phyloP scores from a whole-genome alignment of 257 asterid species.

The Solanum lycopersicoides region DNA sequence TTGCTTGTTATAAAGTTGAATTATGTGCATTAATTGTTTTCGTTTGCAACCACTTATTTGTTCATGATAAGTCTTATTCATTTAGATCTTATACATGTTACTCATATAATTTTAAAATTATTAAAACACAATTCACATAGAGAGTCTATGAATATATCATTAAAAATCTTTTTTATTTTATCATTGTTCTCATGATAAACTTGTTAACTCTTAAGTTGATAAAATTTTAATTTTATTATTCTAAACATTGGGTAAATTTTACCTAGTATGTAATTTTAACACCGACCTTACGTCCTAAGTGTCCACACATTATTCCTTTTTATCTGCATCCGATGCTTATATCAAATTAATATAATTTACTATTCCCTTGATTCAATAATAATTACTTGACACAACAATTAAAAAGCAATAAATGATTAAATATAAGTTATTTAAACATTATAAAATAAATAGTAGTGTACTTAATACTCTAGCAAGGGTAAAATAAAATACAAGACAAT shows the following conservation, averaged over 20 bases:
- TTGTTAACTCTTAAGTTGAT: background rate
- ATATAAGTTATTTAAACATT: no score
- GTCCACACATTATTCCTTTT: background rate
- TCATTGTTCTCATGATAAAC: background rate
- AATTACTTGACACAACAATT: no score
- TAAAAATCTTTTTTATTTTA: background rate
- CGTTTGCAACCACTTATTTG: background rate
- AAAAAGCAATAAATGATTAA: no score
- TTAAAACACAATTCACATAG: background rate
- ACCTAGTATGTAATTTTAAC: background rate
- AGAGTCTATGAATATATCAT: background rate
- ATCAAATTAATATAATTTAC: background rate
- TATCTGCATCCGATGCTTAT: no score
- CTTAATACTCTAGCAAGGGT: no score
- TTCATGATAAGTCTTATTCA: background rate
- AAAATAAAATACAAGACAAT: no score
- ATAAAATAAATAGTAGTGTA: no score
- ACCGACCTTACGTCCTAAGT: background rate
- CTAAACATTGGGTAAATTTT: background rate
- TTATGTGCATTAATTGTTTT: background rate
- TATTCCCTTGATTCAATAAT: background rate
- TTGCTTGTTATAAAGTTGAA: background rate
- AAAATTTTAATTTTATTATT: background rate
- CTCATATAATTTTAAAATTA: background rate
- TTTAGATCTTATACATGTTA: background rate